Base-by-base conservation (phyloP, 1,284 basidiomycete species). In the Leccinum solheimii region DNA sequence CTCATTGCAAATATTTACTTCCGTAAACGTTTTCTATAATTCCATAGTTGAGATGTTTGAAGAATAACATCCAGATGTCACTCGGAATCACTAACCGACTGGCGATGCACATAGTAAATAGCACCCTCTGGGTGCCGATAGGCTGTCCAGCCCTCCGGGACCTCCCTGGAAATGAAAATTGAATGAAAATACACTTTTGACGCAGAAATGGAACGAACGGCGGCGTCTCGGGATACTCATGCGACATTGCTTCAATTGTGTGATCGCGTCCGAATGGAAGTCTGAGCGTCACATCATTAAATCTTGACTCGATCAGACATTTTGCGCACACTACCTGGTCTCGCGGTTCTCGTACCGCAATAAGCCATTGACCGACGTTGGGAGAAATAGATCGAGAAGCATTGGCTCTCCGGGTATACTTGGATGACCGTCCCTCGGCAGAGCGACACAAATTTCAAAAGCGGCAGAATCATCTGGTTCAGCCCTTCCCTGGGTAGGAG, bases 21-120 rank as follows among this genome's bases (percentile, higher is more conserved):
- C 75, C 3, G 75, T 71, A 10, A 77, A 66, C 0, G 75, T 75
- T 60, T 65, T 75, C 75, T 76, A 36, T 11, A 6, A 21, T 32
- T 36, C 21, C 2, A 26, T 16, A 19, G 3, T 43, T 69, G 19
- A 61, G 49, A 45, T 50, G 38, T 8, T 13, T 13, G 43, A 48
- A 48, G 21, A 21, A 21, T 6, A 43, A 11, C 40, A 19, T 19
- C 5, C 26, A 2, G 7, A 52, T 26, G 5, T 38, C 10, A 13
- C 43, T 52, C 23, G 16, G n/a, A 49, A 40, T 11, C 26, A 69
- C 74, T 62, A 14, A 76, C 75, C 57, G 62, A 67, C 4, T 66
- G 40, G 14, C 13, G n/a, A 38, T 76, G 67, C 38, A 75, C 59
- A 19, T 64, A 74, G 32, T 75, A 74, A 14, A 66, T 66, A 40